A percentile compares a stretch with the other conserved stretches of the same genome.
These are phyloP conservation scores for Dothideomycetes sp. DNA, from an alignment of 2,329 filamentous ascomycete species.

Conservation along the genomic window DNA sequence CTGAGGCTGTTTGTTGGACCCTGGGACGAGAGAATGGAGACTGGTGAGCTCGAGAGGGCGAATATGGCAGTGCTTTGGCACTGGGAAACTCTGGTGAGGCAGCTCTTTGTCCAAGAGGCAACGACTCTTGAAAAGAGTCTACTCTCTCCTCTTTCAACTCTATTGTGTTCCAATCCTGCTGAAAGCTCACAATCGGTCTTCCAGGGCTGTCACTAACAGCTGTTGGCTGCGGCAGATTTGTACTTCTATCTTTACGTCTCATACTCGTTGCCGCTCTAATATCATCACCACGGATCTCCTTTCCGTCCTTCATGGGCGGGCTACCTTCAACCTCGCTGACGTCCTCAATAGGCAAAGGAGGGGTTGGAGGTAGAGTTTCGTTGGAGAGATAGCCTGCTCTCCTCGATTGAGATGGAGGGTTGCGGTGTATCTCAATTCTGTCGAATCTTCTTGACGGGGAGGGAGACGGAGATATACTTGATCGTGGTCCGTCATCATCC, in stretches of 20 bases:
- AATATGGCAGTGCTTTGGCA: constrained; percentile 4
- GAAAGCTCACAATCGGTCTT: constrained; percentile 94
- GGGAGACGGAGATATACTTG: constrained; percentile 2
- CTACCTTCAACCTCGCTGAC: constrained; percentile 22
- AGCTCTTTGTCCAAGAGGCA: constrained; percentile 1
- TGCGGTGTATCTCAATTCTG: constrained; percentile 67
- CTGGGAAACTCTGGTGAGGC: constrained; percentile 2
- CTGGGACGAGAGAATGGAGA: not conserved
- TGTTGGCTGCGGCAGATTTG: constrained; percentile 76
- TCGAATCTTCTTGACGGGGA: constrained; percentile 24
- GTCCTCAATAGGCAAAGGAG: constrained; percentile 19
- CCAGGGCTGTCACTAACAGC: constrained; percentile 84
- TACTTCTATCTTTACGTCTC: constrained; percentile 73
- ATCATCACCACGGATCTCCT: constrained; percentile 77
- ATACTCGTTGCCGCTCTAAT: constrained; percentile 87
- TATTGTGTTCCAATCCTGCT: constrained; percentile 67
- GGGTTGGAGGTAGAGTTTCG: constrained; percentile 26
- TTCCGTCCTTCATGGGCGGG: constrained; percentile 58
- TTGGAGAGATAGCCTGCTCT: constrained; percentile 74
- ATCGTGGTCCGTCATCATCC: constrained; percentile 3
- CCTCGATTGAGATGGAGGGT: constrained; percentile 71
- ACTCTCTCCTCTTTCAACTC: constrained; percentile 48
- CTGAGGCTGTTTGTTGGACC: constrained; percentile 2
- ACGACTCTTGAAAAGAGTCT: not conserved
- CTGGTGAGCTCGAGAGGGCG: not conserved